Evolutionary conservation across 148 eudicot genomes (phyloP).

Genomic region (Bassia scoparia): DNA sequence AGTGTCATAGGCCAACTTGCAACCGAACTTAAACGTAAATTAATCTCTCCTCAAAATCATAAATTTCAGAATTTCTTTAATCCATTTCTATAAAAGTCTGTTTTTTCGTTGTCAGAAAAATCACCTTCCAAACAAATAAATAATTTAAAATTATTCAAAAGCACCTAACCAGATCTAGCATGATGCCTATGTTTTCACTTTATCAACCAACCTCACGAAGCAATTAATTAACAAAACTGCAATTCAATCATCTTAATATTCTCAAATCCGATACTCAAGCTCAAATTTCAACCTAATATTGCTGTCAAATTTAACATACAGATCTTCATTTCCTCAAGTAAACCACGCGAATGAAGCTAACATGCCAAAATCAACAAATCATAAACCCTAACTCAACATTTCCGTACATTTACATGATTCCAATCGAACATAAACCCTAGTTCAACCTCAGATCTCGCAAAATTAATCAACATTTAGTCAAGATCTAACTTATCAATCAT

Average conservation of each 20-base stretch:
- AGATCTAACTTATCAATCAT: constrained; percentile 7
- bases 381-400: not conserved
- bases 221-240: not conserved
- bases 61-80: not conserved
- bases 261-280: not conserved
- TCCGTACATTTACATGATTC: not conserved
- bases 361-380: not conserved
- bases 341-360: not conserved
- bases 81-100: not conserved
- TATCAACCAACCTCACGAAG: not conserved
- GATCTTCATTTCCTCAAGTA: not conserved
- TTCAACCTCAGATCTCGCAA: not conserved
- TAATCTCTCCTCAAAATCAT: not conserved
- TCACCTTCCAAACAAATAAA: not conserved
- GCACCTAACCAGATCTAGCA: not conserved
- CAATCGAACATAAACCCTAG: not conserved
- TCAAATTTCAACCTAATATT: not conserved
- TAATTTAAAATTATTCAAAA: not conserved
- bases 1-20: not conserved
- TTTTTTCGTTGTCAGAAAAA: not conserved
- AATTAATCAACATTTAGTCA: not conserved
- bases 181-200: not conserved
- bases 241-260: not conserved
- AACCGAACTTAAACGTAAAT: too few species aligned
- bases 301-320: not conserved